Base-by-base conservation (phyloP, 257 asterid genomes). In the Salvia splendens region DNA sequence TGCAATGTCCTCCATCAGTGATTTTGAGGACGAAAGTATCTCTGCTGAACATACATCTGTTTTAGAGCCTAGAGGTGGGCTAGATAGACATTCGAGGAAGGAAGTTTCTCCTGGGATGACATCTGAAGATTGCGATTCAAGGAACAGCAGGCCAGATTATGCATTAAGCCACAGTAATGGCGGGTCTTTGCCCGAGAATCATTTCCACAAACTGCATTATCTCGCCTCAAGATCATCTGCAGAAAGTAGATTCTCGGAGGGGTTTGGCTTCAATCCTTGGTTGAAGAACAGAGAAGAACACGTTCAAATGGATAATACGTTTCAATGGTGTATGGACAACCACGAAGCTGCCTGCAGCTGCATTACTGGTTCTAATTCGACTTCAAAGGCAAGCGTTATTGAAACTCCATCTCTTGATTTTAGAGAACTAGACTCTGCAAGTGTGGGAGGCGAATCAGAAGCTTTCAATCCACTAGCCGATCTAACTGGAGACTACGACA, bases 401-500 rank as follows among this genome's bases (percentile, higher is more conserved):
- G 86, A 77, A 43, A 72, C 57, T 59, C 43, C 54, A 36, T 79
- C 83, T 7, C 76, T 80, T 17, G 88, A 86, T 71, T 80, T 69
- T 46, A 75, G 78, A 69, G 94, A 85, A 68, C 69, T 64, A 16
- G 92, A 78, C 51, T 64, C 77, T 3, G 69, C 59, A 8, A 80
- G 85, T 46, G 12, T 54, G 28, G 84, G 77, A 61, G 85, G 80
- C 38, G 94, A 86, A 15, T 50, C 82, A 0, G 97, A 87, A 60
- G 68, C 76, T 55, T 72, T 81, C 67, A 70, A 94, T 70, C 90
- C 95, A 61, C 75, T 85, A 81, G 95, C 95, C 12, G 91, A 94
- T 72, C 92, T 91, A 61, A 73, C 64, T n/a, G 97, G 99, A 75
- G 99, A 94, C 79, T 83, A 88, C 61, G 95, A 85, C 56, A 72